phyloP scores from a whole-genome alignment of 2,329 filamentous ascomycete genomes.

The Arthrobotrys iridis region DNA sequence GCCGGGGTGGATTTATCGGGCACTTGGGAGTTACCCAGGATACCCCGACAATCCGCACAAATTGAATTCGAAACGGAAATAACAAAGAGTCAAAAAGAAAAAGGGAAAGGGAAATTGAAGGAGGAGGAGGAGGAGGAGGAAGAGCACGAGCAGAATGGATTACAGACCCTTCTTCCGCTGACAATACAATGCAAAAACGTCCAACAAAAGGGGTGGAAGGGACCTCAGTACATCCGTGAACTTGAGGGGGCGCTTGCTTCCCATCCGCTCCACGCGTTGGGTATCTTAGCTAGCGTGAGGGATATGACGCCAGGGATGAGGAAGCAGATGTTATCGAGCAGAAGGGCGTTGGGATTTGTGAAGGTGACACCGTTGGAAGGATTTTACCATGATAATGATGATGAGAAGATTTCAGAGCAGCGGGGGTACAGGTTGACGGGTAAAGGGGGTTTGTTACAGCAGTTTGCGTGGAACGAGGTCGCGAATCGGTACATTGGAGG shows the following conservation, averaged over 20 bases:
- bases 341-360: slow-evolving; percentile 41
- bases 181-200: slow-evolving; percentile 77
- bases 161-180: slow-evolving; percentile 61
- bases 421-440: slow-evolving; percentile 9
- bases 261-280: slow-evolving; percentile 75
- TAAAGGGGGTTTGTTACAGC: slow-evolving; percentile 43
- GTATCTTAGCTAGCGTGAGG: slow-evolving; percentile 74
- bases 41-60: background rate
- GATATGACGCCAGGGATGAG: slow-evolving; percentile 79
- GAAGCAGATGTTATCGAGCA: slow-evolving; percentile 43
- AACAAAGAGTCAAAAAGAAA: background rate
- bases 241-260: slow-evolving; percentile 80
- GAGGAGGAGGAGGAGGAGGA: slow-evolving; percentile 6
- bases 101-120: background rate
- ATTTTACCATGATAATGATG: background rate
- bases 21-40: slow-evolving; percentile 71
- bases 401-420: background rate
- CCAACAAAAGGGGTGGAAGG: slow-evolving; percentile 63
- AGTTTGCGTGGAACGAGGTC: slow-evolving; percentile 50
- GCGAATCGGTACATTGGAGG: slow-evolving; percentile 42
- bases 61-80: no score
- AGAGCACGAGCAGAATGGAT: no score
- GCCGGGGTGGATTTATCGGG: slow-evolving; percentile 79
- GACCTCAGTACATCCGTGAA: slow-evolving; percentile 74
- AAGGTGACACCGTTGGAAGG: slow-evolving; percentile 41